Evolutionary conservation across 2,329 filamentous ascomycete genomes (phyloP).

Genomic region (Achaetomium macrosporum): DNA sequence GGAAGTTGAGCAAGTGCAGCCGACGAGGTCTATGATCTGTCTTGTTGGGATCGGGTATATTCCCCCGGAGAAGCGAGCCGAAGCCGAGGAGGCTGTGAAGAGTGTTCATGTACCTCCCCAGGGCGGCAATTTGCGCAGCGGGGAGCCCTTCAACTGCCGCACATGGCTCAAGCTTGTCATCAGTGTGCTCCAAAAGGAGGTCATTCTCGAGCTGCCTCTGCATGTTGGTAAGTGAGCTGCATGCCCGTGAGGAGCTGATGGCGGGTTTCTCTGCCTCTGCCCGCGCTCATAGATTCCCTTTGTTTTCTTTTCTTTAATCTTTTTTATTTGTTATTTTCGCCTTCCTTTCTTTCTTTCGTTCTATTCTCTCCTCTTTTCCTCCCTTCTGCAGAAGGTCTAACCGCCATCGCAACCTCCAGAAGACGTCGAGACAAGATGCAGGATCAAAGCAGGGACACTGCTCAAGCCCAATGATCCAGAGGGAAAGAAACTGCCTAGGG

Average conservation of each 20-base stretch:
- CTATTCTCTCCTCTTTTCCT: too few species aligned
- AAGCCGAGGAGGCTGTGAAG: background rate
- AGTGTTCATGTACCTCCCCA: background rate
- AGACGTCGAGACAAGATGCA: background rate
- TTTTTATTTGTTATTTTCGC: too few species aligned
- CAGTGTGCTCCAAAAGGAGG: background rate
- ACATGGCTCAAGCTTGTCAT: slow-evolving; percentile 1
- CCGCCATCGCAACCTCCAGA: background rate
- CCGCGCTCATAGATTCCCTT: background rate
- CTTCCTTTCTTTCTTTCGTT: background rate
- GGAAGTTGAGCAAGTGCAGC: background rate
- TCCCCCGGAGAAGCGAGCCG: background rate
- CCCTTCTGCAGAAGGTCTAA: background rate
- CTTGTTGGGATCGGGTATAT: background rate
- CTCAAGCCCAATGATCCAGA: background rate
- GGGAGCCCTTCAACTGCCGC: slow-evolving; percentile 1
- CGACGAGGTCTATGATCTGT: background rate
- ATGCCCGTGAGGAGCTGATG: background rate
- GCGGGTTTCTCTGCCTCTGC: background rate
- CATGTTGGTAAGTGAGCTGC: background rate
- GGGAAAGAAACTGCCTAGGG: background rate
- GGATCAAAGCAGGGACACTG: background rate
- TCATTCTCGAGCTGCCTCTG: background rate
- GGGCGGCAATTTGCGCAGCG: background rate
- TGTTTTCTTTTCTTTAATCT: background rate